These are phyloP conservation scores for Sodiomyces alkalinus DNA, from an alignment of 2,329 filamentous ascomycete species.

Conservation along the genomic window DNA sequence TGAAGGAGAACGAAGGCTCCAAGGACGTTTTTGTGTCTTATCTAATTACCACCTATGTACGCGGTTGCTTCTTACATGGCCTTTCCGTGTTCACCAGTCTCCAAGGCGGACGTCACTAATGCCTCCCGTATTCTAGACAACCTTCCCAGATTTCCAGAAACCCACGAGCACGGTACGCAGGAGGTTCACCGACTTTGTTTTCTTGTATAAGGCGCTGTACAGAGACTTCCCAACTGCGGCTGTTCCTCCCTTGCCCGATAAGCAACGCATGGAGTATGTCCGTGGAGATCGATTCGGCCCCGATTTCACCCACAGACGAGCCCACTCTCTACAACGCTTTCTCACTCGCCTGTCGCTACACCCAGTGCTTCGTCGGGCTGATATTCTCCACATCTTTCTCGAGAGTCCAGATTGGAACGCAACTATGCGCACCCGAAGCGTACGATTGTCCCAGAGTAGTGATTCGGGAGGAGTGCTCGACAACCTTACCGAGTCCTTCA, in stretches of 20 bases:
- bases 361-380: conserved; percentile 70
- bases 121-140: no score
- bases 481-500: conserved; percentile 86
- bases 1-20: conserved; percentile 92
- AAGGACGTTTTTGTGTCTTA: conserved; percentile 97
- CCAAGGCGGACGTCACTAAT: conserved; percentile 4
- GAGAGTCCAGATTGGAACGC: conserved; percentile 95
- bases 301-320: conserved; percentile 81
- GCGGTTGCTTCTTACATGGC: conserved; percentile 8
- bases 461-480: conserved; percentile 68
- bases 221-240: conserved; percentile 84
- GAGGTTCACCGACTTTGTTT: conserved; percentile 95
- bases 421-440: conserved; percentile 69
- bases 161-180: conserved; percentile 65
- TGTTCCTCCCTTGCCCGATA: conserved; percentile 88
- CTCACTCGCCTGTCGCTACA: conserved; percentile 75
- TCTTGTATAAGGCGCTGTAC: conserved; percentile 79
- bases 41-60: conserved; percentile 75
- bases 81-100: conserved; percentile 1
- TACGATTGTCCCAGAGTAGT: conserved; percentile 41
- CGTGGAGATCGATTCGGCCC: conserved; percentile 86
- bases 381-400: conserved; percentile 76
- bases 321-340: conserved; percentile 84
- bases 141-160: conserved; percentile 85
- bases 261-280: conserved; percentile 98